These are phyloP conservation scores for Aspergillus sp. DNA, from an alignment of 2,329 filamentous ascomycete species.

Conservation along the genomic window DNA sequence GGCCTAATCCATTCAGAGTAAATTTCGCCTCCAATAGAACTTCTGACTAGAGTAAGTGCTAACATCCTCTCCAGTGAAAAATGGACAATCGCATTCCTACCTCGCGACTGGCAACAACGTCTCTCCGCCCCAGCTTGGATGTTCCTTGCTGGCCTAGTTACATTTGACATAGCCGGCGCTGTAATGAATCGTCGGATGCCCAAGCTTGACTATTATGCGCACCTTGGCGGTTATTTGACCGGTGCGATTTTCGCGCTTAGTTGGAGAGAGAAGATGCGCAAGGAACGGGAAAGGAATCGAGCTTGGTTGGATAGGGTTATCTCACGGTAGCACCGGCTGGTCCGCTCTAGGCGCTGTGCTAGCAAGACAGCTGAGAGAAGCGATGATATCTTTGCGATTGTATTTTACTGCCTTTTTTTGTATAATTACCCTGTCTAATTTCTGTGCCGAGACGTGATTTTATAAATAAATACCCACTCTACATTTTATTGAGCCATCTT, in stretches of 20 bases:
- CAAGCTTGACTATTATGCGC: constrained; percentile 43
- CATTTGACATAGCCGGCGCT: constrained; percentile 37
- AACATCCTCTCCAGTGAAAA: constrained; percentile 32
- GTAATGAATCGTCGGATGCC: constrained; percentile 28
- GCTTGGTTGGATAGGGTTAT: constrained; percentile 16
- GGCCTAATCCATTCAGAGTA: constrained; percentile 50
- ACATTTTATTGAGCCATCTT: not conserved
- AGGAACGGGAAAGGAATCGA: constrained; percentile 15
- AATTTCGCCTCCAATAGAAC: constrained; percentile 9
- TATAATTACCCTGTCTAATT: not conserved
- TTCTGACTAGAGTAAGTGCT: not conserved
- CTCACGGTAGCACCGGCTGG: not conserved
- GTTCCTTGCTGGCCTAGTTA: constrained; percentile 37
- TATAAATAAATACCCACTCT: not conserved
- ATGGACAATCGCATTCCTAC: constrained; percentile 44
- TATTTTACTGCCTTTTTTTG: not conserved
- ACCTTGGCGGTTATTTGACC: constrained; percentile 43
- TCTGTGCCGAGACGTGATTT: not conserved
- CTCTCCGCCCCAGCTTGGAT: constrained; percentile 44
- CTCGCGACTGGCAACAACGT: constrained; percentile 38
- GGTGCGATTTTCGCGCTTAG: constrained; percentile 28
- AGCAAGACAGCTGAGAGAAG: not conserved
- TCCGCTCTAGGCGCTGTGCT: not conserved
- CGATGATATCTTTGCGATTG: not conserved
- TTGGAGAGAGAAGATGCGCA: constrained; percentile 14